phyloP scores from a whole-genome alignment of 1,284 basidiomycete species.

The Fistulinella staudtii region DNA sequence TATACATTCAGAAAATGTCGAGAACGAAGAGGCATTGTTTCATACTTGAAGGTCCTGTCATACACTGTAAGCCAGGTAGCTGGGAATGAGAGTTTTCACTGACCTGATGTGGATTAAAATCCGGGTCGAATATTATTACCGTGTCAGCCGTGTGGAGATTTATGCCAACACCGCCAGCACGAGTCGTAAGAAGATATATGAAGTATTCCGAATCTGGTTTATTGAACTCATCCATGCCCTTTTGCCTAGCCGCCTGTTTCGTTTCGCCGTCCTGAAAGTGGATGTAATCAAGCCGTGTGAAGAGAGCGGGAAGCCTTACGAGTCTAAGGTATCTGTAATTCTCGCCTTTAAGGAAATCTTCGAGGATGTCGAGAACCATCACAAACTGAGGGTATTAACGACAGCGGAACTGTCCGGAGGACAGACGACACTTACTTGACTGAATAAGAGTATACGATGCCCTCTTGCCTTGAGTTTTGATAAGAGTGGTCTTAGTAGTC shows the following conservation, averaged over 20 bases:
- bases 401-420: background rate
- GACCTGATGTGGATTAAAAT: constrained; percentile 93
- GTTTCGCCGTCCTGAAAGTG: constrained; percentile 79
- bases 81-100: constrained; percentile 14
- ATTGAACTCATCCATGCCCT: constrained; percentile 93
- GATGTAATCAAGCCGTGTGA: background rate
- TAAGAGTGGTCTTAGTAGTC: constrained; percentile 77
- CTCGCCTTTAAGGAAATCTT: constrained; percentile 91
- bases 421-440: constrained; percentile 69
- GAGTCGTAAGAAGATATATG: constrained; percentile 89
- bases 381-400: constrained; percentile 66
- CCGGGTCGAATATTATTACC: constrained; percentile 89
- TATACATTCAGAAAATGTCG: constrained; percentile 9
- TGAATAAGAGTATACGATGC: constrained; percentile 95
- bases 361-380: constrained; percentile 85
- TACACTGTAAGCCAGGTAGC: constrained; percentile 2
- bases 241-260: constrained; percentile 83
- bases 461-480: constrained; percentile 87
- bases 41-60: constrained; percentile 67
- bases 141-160: constrained; percentile 88
- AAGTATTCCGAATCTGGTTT: constrained; percentile 82
- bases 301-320: constrained; percentile 44
- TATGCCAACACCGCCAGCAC: constrained; percentile 96
- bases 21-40: constrained; percentile 5
- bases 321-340: constrained; percentile 88